Conservation (phyloP, 1,139 yeast species). For the Geotrichum restrictum region DNA sequence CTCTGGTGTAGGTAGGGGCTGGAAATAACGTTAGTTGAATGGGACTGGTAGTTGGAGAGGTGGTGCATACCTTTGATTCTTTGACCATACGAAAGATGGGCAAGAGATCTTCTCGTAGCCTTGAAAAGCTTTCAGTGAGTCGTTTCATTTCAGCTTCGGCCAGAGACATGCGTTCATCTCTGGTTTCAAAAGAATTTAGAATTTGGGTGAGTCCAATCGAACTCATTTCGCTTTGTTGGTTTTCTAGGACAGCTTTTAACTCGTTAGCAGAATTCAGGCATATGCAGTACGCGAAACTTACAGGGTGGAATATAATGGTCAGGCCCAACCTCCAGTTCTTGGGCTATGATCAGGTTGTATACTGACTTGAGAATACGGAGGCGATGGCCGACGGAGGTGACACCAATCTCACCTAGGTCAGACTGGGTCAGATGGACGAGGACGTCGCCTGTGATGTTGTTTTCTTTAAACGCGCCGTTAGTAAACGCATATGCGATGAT, state of each 20-base stretch:
- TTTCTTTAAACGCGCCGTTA: conserved; percentile 27
- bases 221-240: not conserved
- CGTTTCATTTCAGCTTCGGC: conserved; percentile 39
- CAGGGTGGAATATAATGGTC: conserved; percentile 36
- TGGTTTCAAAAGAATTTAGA: conserved; percentile 28
- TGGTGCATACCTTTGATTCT: conserved; percentile 34
- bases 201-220: conserved; percentile 7
- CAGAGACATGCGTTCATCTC: conserved; percentile 38
- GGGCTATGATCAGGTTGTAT: conserved; percentile 34
- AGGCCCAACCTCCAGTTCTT: conserved; percentile 32
- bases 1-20: conserved; percentile 44
- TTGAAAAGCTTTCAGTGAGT: conserved; percentile 35
- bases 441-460: conserved; percentile 43
- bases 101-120: conserved; percentile 41
- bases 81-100: conserved; percentile 42
- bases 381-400: conserved; percentile 42
- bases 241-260: conserved; percentile 11
- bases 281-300: not conserved
- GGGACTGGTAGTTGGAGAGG: not conserved
- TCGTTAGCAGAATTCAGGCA: not conserved
- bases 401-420: conserved; percentile 43
- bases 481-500: not conserved
- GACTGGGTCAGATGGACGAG: conserved; percentile 39
- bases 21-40: not conserved
- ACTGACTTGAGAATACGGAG: conserved; percentile 39